Percentiles rank a stretch among this genome's conserved stretches.
Conservation (phyloP, 805 yeast genomes). For the Kodamaea fukazawae region DNA sequence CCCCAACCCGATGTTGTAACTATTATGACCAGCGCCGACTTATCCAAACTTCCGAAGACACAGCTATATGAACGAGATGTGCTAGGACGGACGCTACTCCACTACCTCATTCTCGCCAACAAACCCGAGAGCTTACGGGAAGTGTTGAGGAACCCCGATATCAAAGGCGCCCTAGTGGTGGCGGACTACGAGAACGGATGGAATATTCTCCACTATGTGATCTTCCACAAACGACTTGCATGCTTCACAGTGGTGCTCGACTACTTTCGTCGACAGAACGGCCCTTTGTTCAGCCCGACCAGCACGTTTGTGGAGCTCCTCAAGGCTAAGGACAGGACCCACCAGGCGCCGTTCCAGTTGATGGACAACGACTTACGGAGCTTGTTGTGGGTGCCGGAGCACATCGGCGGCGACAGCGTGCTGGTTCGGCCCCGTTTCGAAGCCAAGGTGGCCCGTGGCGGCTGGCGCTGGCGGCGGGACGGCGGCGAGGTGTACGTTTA, state of each 20-base stretch:
- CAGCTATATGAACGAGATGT: slow-evolving; percentile 55
- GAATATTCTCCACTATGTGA: slow-evolving; percentile 73
- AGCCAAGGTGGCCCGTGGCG: slow-evolving; percentile 22
- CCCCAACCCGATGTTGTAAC: too few relatives aligned
- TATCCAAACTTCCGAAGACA: slow-evolving; percentile 26
- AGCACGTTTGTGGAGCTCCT: slow-evolving; percentile 37
- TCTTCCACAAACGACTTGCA: slow-evolving; percentile 53
- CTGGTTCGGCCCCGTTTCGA: slow-evolving; percentile 20
- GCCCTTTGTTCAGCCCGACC: slow-evolving; percentile 11
- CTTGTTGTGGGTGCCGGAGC: slow-evolving; percentile 42
- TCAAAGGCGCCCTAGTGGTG: slow-evolving; percentile 38
- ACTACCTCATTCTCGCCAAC: slow-evolving; percentile 51
- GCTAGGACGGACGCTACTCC: slow-evolving; percentile 69
- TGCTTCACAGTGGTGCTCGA: slow-evolving; percentile 46
- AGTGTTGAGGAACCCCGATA: slow-evolving; percentile 46
- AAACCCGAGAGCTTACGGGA: slow-evolving; percentile 44
- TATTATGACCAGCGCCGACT: not conserved
- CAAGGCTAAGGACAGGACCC: slow-evolving; percentile 64
- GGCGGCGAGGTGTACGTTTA: slow-evolving; percentile 59
- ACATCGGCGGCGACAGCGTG: slow-evolving; percentile 31
- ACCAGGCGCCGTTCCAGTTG: slow-evolving; percentile 70
- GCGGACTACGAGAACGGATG: slow-evolving; percentile 77
- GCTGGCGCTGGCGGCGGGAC: slow-evolving; percentile 46
- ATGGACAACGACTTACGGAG: slow-evolving; percentile 46
- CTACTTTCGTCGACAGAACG: slow-evolving; percentile 20